Evolutionary conservation across 371 early-diverging fungal genomes (phyloP).

Genomic region (Syncephalastrum sp.): DNA sequence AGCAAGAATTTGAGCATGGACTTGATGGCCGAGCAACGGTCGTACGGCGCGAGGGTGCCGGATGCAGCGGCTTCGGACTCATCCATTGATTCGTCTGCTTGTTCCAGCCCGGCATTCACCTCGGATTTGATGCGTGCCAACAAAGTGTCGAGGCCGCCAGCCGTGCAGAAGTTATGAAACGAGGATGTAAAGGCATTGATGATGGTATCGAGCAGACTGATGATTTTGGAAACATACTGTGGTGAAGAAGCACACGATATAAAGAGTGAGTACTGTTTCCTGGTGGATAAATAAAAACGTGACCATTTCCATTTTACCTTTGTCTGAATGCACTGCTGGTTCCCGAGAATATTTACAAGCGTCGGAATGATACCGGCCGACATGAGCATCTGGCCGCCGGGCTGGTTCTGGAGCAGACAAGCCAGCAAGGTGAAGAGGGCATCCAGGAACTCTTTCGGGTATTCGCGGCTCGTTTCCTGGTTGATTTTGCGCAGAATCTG

Average conservation of each 20-base stretch:
- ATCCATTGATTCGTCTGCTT: slow-evolving; percentile 34
- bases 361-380: slow-evolving; percentile 87
- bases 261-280: too few species aligned
- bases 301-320: slow-evolving; percentile 39
- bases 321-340: slow-evolving; percentile 45
- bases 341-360: slow-evolving; percentile 63
- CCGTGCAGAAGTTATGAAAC: slow-evolving; percentile 79
- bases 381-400: slow-evolving; percentile 88
- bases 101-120: slow-evolving; percentile 43
- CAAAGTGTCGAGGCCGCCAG: slow-evolving; percentile 77
- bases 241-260: neutral
- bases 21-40: slow-evolving; percentile 69
- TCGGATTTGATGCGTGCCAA: slow-evolving; percentile 76
- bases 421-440: slow-evolving; percentile 79
- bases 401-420: slow-evolving; percentile 73
- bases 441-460: slow-evolving; percentile 78
- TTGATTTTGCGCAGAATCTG: slow-evolving; percentile 73
- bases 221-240: slow-evolving; percentile 66
- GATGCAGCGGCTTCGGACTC: slow-evolving; percentile 16
- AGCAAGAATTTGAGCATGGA: slow-evolving; percentile 88
- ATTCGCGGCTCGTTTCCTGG: slow-evolving; percentile 41
- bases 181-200: slow-evolving; percentile 76
- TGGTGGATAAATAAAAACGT: neutral
- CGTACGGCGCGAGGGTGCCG: slow-evolving; percentile 43
- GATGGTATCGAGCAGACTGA: slow-evolving; percentile 78